phyloP scores from a whole-genome alignment of 495 filamentous ascomycete species.

The Cercophora newfieldiana region DNA sequence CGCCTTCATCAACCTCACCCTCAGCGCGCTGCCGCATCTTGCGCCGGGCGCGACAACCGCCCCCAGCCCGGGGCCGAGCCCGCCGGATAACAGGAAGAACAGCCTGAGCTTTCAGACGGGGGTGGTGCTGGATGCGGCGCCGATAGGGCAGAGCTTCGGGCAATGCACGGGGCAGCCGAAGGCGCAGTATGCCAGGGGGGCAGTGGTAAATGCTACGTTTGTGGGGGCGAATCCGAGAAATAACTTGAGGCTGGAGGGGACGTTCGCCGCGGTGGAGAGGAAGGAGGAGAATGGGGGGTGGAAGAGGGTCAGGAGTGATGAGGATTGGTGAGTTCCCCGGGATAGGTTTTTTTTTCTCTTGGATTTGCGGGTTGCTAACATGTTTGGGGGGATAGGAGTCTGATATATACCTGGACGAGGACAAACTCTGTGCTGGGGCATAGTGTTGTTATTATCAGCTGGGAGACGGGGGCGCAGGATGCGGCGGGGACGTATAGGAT shows the following conservation, averaged over 20 bases:
- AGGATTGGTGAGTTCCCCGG: conserved; percentile 63
- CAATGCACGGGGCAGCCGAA: conserved; percentile 59
- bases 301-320: conserved; percentile 68
- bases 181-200: conserved; percentile 59
- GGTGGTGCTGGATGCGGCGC: conserved; percentile 73
- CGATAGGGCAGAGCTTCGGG: conserved; percentile 70
- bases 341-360: not conserved
- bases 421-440: conserved; percentile 70
- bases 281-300: conserved; percentile 53
- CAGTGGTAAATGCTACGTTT: conserved; percentile 69
- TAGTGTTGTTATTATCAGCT: conserved; percentile 74
- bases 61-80: conserved; percentile 61
- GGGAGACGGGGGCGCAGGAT: conserved; percentile 62
- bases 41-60: conserved; percentile 46
- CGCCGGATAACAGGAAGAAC: conserved; percentile 74
- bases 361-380: not conserved
- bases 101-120: conserved; percentile 77
- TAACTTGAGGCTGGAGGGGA: conserved; percentile 76
- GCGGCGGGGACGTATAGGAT: conserved; percentile 72
- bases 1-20: conserved; percentile 83
- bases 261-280: conserved; percentile 77
- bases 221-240: conserved; percentile 91
- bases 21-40: conserved; percentile 70
- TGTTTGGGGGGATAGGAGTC: conserved; percentile 29
- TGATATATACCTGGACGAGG: conserved; percentile 80